Conservation (phyloP, 768 basidiomycete species). For the Auriscalpium orientale region DNA sequence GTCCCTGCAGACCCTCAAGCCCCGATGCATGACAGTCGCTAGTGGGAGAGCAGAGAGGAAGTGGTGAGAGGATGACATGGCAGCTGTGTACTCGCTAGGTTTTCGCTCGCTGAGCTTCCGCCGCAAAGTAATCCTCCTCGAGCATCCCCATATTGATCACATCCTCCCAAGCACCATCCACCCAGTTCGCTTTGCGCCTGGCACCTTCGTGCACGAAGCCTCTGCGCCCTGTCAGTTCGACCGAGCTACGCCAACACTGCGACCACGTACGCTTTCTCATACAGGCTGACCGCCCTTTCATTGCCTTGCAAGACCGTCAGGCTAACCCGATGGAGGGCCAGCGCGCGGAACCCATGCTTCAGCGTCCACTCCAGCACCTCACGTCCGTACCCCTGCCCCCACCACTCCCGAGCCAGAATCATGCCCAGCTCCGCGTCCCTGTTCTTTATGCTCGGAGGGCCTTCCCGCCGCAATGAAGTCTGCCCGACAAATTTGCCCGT, state of each 20-base stretch:
- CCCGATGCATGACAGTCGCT: too few relatives aligned
- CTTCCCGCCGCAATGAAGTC: neutral
- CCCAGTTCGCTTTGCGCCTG: constrained; percentile 19
- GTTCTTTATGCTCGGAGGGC: neutral
- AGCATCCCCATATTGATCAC: constrained; percentile 21
- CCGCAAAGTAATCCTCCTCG: constrained; percentile 17
- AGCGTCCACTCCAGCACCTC: neutral
- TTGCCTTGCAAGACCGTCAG: neutral
- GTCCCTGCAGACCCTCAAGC: too few relatives aligned
- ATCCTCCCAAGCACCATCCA: constrained; percentile 22
- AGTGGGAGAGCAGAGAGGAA: too few relatives aligned
- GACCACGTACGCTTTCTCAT: neutral
- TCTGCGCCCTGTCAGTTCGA: constrained; percentile 4
- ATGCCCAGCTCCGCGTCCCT: neutral
- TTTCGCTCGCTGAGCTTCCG: neutral
- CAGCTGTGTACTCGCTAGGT: too few relatives aligned
- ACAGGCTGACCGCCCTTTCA: neutral
- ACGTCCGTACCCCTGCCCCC: neutral
- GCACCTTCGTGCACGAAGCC: constrained; percentile 24
- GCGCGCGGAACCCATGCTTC: neutral
- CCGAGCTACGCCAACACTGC: neutral
- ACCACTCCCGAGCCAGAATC: neutral
- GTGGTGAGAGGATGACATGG: too few relatives aligned
- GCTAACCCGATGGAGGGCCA: neutral
- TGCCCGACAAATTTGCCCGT: neutral